Conservation (phyloP, 331 rosid species). For the Phaseolus coccineus region DNA sequence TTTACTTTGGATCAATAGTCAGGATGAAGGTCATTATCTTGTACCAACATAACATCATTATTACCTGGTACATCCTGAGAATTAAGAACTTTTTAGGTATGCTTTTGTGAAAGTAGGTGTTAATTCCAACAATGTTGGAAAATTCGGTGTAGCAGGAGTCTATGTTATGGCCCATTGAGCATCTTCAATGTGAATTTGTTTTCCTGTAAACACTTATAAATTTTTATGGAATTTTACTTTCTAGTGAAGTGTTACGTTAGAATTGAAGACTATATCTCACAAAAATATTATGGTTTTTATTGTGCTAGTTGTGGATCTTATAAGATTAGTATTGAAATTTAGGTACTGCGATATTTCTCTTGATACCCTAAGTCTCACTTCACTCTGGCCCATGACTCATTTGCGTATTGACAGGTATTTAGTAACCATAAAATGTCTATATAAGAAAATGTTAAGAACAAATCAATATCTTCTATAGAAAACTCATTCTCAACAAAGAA, state of each 20-base stretch:
- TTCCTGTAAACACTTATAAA: slow-evolving; percentile 29
- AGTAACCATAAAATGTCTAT: too few species aligned
- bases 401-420: too few species aligned
- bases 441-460: too few species aligned
- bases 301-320: too few species aligned
- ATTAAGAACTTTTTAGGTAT: slow-evolving; percentile 21
- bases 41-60: slow-evolving; percentile 69
- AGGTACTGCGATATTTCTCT: too few species aligned
- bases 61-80: slow-evolving; percentile 31
- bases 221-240: slow-evolving; percentile 23
- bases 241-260: not conserved
- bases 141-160: slow-evolving; percentile 19
- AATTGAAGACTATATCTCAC: too few species aligned
- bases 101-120: slow-evolving; percentile 23
- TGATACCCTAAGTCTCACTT: too few species aligned
- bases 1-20: slow-evolving; percentile 65
- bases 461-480: too few species aligned
- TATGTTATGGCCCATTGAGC: slow-evolving; percentile 4
- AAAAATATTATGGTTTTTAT: too few species aligned
- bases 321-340: too few species aligned
- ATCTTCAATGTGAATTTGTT: slow-evolving; percentile 8
- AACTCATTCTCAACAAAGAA: too few species aligned
- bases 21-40: slow-evolving; percentile 65
- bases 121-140: slow-evolving; percentile 41
- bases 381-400: too few species aligned